Base-by-base conservation (phyloP, 768 basidiomycete genomes). In the Amanita phalloides region DNA sequence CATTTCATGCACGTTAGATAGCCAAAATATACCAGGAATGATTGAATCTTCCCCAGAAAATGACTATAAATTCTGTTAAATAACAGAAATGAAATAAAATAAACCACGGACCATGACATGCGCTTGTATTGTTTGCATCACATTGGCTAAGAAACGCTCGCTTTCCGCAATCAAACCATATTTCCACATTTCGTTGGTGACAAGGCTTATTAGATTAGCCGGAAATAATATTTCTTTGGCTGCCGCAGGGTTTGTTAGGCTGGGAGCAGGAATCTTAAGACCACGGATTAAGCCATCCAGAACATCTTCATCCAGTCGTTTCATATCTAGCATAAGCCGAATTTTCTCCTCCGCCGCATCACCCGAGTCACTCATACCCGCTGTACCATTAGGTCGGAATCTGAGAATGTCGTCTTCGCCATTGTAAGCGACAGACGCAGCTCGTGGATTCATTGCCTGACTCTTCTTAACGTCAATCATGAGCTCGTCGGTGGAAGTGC, bases 141-240 rank as follows among this genome's bases (percentile, higher is more conserved):
- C 90, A 64, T 95, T 98, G 33, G 96, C 96, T 53, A 99, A 73
- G 79, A 99, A 98, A 45, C 94, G 78, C 67, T 98, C 96, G 70
- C 92, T 95, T 68, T 99, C 96, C 13, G 83, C 77, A 58, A 98
- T 97, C 57, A 99, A 80, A 45, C 94, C 92, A 61, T 95, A 93
- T 68, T 96, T 97, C 96, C 96, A 98, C 96, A 99, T 99, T 68
- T 98, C 96, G 66, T 99, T 99, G n/a, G 93, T 95, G 57, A 96
- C 85, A 44, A 98, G 72, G 63, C 89, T 91, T 68, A 99, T 98
- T 54, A 99, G 79, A 66, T 98, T 97, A 23, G 96, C 94, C 9
- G 96, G 96, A 84, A 99, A 99, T 38, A 99, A 76, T 49, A 99
- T 93, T 66, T 99, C 96, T 68, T 97, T 97, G 55, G 91, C 84